These are phyloP conservation scores for Penicillium malachiteum DNA, from an alignment of 495 filamentous ascomycete species.

Conservation along the genomic window DNA sequence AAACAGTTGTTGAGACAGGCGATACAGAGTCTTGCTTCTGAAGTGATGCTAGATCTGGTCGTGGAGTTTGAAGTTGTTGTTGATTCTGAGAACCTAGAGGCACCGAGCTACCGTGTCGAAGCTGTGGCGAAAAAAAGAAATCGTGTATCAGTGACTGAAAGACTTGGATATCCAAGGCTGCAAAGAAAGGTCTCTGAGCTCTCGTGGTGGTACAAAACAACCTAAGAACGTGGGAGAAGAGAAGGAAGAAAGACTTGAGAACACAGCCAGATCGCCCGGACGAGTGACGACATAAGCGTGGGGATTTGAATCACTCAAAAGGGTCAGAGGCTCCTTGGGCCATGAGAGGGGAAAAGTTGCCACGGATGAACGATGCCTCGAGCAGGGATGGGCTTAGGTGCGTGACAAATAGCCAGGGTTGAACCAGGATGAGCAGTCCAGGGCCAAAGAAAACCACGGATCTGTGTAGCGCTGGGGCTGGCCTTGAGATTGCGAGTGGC, in stretches of 20 bases:
- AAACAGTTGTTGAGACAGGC: slow-evolving; percentile 40
- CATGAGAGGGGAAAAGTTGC: slow-evolving; percentile 13
- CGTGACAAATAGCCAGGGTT: slow-evolving; percentile 22
- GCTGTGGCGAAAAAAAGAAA: slow-evolving; percentile 24
- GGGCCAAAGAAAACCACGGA: slow-evolving; percentile 21
- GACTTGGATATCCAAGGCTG: slow-evolving; percentile 3
- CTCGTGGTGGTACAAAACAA: slow-evolving; percentile 22
- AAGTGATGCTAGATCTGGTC: slow-evolving; percentile 57
- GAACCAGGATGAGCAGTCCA: slow-evolving; percentile 25
- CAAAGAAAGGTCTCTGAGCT: slow-evolving; percentile 13
- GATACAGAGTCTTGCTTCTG: slow-evolving; percentile 59
- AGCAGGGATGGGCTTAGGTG: slow-evolving; percentile 26
- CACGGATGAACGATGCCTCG: slow-evolving; percentile 16
- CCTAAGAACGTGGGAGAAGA: slow-evolving; percentile 22
- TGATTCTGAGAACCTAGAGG: slow-evolving; percentile 34
- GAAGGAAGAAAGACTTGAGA: slow-evolving; percentile 12
- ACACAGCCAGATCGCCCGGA: slow-evolving; percentile 20
- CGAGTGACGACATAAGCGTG: slow-evolving; percentile 22
- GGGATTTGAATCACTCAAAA: slow-evolving; percentile 17
- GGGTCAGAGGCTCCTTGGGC: slow-evolving; percentile 9
- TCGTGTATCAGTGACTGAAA: slow-evolving; percentile 22
- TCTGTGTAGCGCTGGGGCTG: slow-evolving; percentile 23
- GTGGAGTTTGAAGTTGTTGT: slow-evolving; percentile 53
- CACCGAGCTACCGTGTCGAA: slow-evolving; percentile 32
- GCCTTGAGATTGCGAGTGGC: slow-evolving; percentile 15